These are phyloP conservation scores for Sarcocystis neurona DNA, from an alignment of 169 alveolate species.

Conservation along the genomic window DNA sequence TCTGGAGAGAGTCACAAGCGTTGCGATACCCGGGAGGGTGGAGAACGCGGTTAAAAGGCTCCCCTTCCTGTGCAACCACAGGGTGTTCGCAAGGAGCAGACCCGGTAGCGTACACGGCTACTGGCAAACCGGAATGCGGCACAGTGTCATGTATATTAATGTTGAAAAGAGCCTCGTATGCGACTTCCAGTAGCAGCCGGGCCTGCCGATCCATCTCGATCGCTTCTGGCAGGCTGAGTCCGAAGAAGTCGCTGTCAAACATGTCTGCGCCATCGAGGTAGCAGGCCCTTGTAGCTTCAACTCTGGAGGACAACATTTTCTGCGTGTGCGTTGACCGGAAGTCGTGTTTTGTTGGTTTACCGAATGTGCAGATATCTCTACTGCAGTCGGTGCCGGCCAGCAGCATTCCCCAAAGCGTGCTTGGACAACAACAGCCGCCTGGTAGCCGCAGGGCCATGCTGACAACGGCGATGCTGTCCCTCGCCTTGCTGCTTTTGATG, in stretches of 20 bases:
- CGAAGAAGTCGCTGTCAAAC: conserved; percentile 63
- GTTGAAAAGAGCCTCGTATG: neutral
- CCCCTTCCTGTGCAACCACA: no score
- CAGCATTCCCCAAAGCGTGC: conserved; percentile 49
- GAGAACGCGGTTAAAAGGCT: no score
- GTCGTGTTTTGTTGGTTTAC: neutral
- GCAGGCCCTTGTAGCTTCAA: conserved; percentile 43
- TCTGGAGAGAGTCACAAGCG: no score
- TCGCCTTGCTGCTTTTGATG: neutral
- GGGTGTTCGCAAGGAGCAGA: neutral
- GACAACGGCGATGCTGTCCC: conserved; percentile 43
- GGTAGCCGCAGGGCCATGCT: conserved; percentile 60
- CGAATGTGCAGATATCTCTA: neutral
- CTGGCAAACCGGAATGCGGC: neutral
- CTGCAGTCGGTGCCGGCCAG: neutral
- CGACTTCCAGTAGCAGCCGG: conserved; percentile 61
- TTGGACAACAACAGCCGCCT: conserved; percentile 43
- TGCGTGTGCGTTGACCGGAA: neutral
- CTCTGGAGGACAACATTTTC: neutral
- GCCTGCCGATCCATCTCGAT: conserved; percentile 68
- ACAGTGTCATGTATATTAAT: neutral
- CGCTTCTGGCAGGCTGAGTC: conserved; percentile 56
- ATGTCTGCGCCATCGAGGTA: conserved; percentile 58
- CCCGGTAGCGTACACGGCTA: conserved; percentile 19
- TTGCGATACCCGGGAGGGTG: no score